Conservation (phyloP, 192 early-diverging fungal genomes). For the Podila minutissima region DNA sequence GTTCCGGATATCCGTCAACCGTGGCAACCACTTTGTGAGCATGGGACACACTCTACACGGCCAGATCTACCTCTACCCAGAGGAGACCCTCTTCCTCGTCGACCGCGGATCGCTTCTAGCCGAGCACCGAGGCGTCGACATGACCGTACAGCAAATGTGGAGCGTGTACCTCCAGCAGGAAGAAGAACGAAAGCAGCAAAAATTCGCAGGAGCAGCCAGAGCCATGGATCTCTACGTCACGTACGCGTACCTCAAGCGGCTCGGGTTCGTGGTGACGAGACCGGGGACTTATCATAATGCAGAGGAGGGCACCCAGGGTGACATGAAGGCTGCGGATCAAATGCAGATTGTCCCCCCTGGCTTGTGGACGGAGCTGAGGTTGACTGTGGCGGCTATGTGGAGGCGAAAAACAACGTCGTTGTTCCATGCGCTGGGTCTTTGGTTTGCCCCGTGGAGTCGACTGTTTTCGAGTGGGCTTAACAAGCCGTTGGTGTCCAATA, state of each 20-base stretch:
- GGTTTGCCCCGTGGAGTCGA: not conserved
- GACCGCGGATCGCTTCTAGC: constrained; percentile 53
- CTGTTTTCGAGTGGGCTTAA: not conserved
- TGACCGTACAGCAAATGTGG: constrained; percentile 53
- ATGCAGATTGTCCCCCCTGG: too few species aligned
- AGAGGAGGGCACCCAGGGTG: not conserved
- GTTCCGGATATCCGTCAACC: constrained; percentile 39
- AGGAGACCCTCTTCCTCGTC: constrained; percentile 61
- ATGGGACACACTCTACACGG: constrained; percentile 58
- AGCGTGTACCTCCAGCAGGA: constrained; percentile 12
- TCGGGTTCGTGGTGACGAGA: constrained; percentile 59
- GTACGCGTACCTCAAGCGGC: constrained; percentile 63
- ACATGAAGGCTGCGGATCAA: not conserved
- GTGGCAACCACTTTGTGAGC: constrained; percentile 53
- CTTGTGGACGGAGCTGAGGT: not conserved
- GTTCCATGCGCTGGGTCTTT: not conserved
- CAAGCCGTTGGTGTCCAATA: constrained; percentile 18
- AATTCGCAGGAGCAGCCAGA: not conserved
- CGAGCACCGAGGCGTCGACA: constrained; percentile 9
- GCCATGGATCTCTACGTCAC: constrained; percentile 32
- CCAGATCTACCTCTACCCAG: constrained; percentile 51
- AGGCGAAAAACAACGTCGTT: not conserved
- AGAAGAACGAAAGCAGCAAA: not conserved
- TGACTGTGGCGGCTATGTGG: not conserved
- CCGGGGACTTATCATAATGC: constrained; percentile 22